Evolutionary conservation across 176 grass and related monocot genomes (phyloP).

Genomic region (Carex scoparia): DNA sequence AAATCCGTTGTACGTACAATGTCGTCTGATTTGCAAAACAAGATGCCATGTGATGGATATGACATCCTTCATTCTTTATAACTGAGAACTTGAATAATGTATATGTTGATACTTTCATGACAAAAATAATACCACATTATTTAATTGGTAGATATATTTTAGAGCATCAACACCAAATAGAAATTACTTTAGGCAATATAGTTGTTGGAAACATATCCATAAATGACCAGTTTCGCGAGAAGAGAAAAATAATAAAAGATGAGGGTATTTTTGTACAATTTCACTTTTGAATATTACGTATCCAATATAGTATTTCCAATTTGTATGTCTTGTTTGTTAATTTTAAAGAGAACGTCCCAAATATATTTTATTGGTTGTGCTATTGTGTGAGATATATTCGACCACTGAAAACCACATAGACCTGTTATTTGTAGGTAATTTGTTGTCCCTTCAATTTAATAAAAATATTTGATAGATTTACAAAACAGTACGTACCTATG

Average conservation of each 20-base stretch:
- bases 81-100: background rate
- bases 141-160: no score
- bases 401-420: background rate
- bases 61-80: background rate
- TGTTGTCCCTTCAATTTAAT: background rate
- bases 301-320: no score
- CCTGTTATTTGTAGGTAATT: background rate
- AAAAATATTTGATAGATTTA: background rate
- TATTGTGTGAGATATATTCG: background rate
- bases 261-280: no score
- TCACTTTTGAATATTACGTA: no score
- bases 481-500: no score
- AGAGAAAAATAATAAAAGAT: no score
- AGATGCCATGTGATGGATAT: background rate
- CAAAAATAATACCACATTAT: background rate
- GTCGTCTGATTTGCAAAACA: conserved; percentile 6
- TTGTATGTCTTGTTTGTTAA: no score
- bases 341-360: background rate
- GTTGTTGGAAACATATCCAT: no score
- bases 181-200: no score
- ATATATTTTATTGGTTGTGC: background rate
- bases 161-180: no score
- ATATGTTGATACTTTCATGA: background rate
- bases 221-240: no score
- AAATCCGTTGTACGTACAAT: background rate